Evolutionary conservation across 202 grass and related monocot genomes (phyloP).

Genomic region (Schoenoplectus triqueter): DNA sequence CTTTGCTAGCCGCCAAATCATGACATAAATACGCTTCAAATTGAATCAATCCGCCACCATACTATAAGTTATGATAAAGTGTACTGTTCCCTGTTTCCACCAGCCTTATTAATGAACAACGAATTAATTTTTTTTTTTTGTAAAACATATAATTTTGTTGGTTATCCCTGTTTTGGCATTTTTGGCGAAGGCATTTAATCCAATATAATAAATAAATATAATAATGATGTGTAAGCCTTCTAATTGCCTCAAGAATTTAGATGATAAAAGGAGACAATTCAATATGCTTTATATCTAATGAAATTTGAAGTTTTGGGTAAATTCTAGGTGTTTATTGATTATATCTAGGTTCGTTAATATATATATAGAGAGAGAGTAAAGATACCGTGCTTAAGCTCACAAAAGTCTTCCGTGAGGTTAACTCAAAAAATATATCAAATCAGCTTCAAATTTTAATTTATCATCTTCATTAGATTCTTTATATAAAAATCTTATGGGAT

Average conservation of each 20-base stretch:
- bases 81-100: neutral
- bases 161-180: neutral
- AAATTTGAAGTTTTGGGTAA: too few species aligned
- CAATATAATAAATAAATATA: neutral
- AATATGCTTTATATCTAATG: neutral
- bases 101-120: conserved; percentile 14
- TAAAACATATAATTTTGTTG: neutral
- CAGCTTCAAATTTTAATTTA: too few species aligned
- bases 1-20: conserved; percentile 28
- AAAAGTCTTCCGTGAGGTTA: too few species aligned
- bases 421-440: too few species aligned
- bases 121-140: neutral
- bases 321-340: too few species aligned
- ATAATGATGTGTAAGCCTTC: neutral
- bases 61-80: conserved; percentile 2
- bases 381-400: too few species aligned
- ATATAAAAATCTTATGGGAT: too few species aligned
- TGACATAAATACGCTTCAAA: conserved; percentile 7
- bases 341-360: too few species aligned
- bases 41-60: neutral
- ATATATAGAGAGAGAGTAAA: too few species aligned
- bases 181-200: neutral
- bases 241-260: neutral
- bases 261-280: neutral
- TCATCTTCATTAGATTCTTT: too few species aligned